Evolutionary conservation across 352 stramenopile species (phyloP).

Genomic region (Globisporangium lucens): DNA sequence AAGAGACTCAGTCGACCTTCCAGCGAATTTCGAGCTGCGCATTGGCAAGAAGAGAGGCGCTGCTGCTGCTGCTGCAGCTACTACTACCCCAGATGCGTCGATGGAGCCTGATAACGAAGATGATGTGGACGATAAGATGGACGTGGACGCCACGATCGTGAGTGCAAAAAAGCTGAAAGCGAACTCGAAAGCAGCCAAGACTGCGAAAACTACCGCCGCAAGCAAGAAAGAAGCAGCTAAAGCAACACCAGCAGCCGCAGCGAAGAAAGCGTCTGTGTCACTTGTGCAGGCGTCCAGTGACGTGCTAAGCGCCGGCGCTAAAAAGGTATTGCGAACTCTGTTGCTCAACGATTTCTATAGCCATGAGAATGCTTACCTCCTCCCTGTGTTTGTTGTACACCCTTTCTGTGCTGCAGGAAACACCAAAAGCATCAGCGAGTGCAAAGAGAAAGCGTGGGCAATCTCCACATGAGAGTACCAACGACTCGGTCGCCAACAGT

Average conservation of each 20-base stretch:
- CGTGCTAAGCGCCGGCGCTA: constrained; percentile 3
- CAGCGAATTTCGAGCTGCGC: constrained; percentile 34
- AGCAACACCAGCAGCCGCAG: constrained; percentile 9
- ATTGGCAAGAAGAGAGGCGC: constrained; percentile 26
- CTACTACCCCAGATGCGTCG: background rate
- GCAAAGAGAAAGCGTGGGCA: constrained; percentile 17
- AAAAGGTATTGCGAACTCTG: constrained; percentile 6
- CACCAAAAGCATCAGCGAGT: constrained; percentile 2
- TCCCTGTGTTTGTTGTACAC: background rate
- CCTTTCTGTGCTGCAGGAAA: background rate
- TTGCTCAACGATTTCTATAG: background rate
- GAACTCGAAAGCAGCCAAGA: constrained; percentile 5
- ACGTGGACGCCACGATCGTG: constrained; percentile 5
- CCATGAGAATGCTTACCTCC: background rate
- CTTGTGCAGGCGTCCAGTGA: constrained; percentile 8
- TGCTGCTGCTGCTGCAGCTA: constrained; percentile 5
- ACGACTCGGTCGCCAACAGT: background rate
- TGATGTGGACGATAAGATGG: constrained; percentile 17
- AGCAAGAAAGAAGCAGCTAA: constrained; percentile 23
- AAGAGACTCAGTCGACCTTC: constrained; percentile 14
- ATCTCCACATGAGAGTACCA: constrained; percentile 1
- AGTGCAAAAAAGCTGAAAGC: constrained; percentile 8
- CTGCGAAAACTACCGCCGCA: constrained; percentile 6
- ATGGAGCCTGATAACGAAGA: constrained; percentile 24
- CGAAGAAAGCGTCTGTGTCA: constrained; percentile 20